phyloP scores from a whole-genome alignment of 176 grass and related monocot genomes.

The Juncus effusus region DNA sequence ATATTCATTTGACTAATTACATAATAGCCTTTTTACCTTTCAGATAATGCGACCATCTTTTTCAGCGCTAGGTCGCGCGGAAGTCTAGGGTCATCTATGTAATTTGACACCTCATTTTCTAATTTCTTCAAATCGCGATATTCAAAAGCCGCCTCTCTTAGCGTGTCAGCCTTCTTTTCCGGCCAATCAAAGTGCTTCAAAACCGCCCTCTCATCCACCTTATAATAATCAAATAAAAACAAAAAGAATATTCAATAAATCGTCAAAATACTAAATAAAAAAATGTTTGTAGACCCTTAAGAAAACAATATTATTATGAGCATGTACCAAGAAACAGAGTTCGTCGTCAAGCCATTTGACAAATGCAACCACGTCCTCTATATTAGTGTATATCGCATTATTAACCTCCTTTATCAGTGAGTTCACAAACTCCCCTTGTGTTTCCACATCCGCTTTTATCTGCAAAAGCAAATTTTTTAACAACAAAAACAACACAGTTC shows the following conservation, averaged over 20 bases:
- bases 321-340: slow-evolving; percentile 83
- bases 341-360: slow-evolving; percentile 99
- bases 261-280: not conserved
- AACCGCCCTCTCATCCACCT: slow-evolving; percentile 98
- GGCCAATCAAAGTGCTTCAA: slow-evolving; percentile 99
- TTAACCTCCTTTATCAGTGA: slow-evolving; percentile 98
- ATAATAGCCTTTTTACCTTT: slow-evolving; percentile 53
- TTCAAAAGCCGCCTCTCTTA: slow-evolving; percentile 94
- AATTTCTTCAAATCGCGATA: slow-evolving; percentile 93
- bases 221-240: slow-evolving; percentile 20
- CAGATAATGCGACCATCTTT: slow-evolving; percentile 88
- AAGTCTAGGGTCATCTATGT: slow-evolving; percentile 68
- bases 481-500: not conserved
- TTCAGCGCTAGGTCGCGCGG: slow-evolving; percentile 85
- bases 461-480: slow-evolving; percentile 27
- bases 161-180: slow-evolving; percentile 87
- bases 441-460: slow-evolving; percentile 98
- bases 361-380: slow-evolving; percentile 98
- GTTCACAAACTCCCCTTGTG: slow-evolving; percentile 97
- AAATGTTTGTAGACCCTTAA: not conserved
- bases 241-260: slow-evolving; percentile 4
- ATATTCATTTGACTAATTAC: not conserved
- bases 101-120: slow-evolving; percentile 83
- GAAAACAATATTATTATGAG: not conserved
- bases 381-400: slow-evolving; percentile 81